These are phyloP conservation scores for Calonectria ilicicola DNA, from an alignment of 2,329 filamentous ascomycete genomes.

Conservation along the genomic window DNA sequence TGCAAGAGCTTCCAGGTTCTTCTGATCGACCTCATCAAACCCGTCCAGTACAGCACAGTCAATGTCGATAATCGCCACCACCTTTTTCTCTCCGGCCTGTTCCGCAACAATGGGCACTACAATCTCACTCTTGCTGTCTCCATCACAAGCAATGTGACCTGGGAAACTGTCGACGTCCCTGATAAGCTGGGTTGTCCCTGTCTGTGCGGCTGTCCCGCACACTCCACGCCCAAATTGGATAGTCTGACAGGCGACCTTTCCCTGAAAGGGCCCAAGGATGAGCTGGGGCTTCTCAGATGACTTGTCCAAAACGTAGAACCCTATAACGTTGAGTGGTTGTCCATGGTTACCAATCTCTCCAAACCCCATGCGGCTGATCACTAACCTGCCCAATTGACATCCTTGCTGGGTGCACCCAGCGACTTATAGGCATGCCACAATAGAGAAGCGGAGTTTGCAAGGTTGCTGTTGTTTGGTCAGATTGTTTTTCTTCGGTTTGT, in stretches of 20 bases:
- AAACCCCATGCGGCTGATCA: neutral
- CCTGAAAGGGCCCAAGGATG: slow-evolving; percentile 84
- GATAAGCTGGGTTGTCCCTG: slow-evolving; percentile 72
- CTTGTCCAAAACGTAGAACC: slow-evolving; percentile 79
- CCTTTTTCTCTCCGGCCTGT: slow-evolving; percentile 51
- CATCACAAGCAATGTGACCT: slow-evolving; percentile 86
- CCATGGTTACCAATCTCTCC: slow-evolving; percentile 16
- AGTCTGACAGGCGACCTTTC: slow-evolving; percentile 83
- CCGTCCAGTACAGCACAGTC: slow-evolving; percentile 77
- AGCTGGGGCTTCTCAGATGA: slow-evolving; percentile 61
- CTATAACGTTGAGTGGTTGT: slow-evolving; percentile 50
- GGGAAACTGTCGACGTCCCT: slow-evolving; percentile 80
- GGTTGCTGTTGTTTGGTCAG: slow-evolving; percentile 67
- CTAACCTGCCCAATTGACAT: slow-evolving; percentile 82
- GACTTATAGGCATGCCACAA: slow-evolving; percentile 86
- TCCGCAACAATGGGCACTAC: slow-evolving; percentile 76
- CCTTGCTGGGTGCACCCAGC: slow-evolving; percentile 71
- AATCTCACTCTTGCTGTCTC: slow-evolving; percentile 81
- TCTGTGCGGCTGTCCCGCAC: slow-evolving; percentile 77
- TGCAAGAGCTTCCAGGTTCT: slow-evolving; percentile 75
- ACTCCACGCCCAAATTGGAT: slow-evolving; percentile 81
- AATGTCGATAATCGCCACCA: slow-evolving; percentile 83
- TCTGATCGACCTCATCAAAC: slow-evolving; percentile 76
- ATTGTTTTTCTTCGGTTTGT: neutral
- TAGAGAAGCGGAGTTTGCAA: slow-evolving; percentile 80